Base-by-base conservation (phyloP, 306 rosid species). In the Gynostemma pentaphyllum region DNA sequence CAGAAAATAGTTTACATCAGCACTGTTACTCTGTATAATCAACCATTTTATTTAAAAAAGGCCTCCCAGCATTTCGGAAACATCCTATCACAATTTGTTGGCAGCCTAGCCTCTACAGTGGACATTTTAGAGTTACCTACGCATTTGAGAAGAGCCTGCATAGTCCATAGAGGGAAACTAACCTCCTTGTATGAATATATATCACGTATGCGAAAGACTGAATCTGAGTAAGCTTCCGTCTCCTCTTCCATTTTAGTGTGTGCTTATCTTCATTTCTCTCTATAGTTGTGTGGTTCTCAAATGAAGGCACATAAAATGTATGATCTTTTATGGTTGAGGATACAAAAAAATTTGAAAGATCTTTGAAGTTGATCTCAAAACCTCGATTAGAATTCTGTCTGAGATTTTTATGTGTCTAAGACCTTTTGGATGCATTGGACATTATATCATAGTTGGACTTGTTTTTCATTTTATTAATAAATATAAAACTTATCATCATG, bases 31-130 rank as follows among this genome's bases (percentile, higher is more conserved):
- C 16, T 51, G 37, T 28, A 22, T 53, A 45, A 66, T 75, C 27
- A 34, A 5, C 21, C 41, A 36, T 74, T 74, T 80, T 30, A 44
- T 50, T 56, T 13, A 80, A 72, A 12, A 65, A 74, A 92, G 98
- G 95, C 98, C 71, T 82, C 98, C 53, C 85, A 75, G 78, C 91
- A 92, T 81, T 92, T 92, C 73, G 98, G 96, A 71, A 88, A 86
- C 80, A 85, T 82, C 76, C 77, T 92, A 69, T 92, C 96, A 65
- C 76, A 71, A 49, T 88, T 88, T 79, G 95, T 86, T 69, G 75
- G 75, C 68, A 27, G 75, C 44, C 85, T 85, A 82, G 95, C 95
- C 66, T 84, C 94, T 65, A 63, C 85, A 12, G 67, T 71, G 24
- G 90, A 92, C 81, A 75, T 81, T 66, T 71, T 70, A 66, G 67